phyloP scores from a whole-genome alignment of 2,329 filamentous ascomycete species.

The Penicillium carneum region DNA sequence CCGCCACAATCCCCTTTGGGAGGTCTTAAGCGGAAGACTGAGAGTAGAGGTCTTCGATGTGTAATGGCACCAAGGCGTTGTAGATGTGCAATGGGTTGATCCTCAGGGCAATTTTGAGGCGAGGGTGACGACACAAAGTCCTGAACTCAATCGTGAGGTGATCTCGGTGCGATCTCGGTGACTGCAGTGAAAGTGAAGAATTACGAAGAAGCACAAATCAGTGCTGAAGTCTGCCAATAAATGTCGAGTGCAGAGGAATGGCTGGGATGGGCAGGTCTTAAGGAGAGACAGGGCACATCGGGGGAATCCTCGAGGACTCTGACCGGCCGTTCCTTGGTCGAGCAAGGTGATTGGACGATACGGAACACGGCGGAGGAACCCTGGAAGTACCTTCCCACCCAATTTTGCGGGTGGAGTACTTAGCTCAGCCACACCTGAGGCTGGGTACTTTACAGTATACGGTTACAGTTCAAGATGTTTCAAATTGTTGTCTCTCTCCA shows the following conservation, averaged over 20 bases:
- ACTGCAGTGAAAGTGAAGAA: background rate
- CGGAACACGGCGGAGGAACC: constrained; percentile 16
- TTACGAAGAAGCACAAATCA: background rate
- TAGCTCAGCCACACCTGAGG: constrained; percentile 25
- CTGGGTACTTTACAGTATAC: constrained; percentile 13
- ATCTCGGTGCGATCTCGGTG: background rate
- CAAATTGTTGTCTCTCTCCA: constrained; percentile 20
- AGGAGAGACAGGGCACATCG: constrained; percentile 13
- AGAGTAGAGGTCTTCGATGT: constrained; percentile 12
- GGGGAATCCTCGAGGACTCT: constrained; percentile 21
- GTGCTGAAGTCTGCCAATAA: background rate
- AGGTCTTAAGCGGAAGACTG: constrained; percentile 9
- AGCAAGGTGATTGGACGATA: constrained; percentile 21
- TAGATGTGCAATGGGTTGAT: constrained; percentile 22
- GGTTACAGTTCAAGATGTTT: constrained; percentile 18
- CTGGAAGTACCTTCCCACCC: constrained; percentile 17
- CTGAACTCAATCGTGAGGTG: constrained; percentile 18
- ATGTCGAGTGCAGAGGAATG: background rate
- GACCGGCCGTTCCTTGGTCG: constrained; percentile 23
- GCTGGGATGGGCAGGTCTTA: constrained; percentile 13
- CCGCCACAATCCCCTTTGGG: constrained; percentile 16
- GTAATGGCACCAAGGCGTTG: constrained; percentile 17
- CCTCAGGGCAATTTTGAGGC: constrained; percentile 20
- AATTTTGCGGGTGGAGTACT: constrained; percentile 24
- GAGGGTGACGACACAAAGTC: constrained; percentile 17